phyloP scores from a whole-genome alignment of 495 filamentous ascomycete genomes.

The Aspergillus diversus region DNA sequence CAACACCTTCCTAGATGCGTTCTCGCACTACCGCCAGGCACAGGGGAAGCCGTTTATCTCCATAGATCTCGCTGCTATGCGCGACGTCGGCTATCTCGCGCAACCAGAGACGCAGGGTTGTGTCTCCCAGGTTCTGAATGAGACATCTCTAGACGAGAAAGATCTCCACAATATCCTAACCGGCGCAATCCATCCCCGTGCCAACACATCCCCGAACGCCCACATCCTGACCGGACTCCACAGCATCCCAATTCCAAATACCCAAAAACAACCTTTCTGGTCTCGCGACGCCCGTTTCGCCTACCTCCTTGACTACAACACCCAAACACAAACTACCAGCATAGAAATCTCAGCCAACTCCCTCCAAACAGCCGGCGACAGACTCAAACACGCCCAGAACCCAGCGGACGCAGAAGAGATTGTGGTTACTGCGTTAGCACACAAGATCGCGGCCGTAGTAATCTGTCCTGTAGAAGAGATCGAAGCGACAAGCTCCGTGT shows the following conservation, averaged over 20 bases:
- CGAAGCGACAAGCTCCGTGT: neutral
- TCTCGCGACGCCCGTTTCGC: neutral
- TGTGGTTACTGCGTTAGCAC: neutral
- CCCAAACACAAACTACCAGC: neutral
- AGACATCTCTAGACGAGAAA: neutral
- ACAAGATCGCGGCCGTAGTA: conserved; percentile 4
- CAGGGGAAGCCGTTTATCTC: neutral
- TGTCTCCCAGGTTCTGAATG: neutral
- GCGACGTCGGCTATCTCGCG: neutral
- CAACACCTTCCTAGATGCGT: conserved; percentile 60
- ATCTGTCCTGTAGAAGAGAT: conserved; percentile 1
- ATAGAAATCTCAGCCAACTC: too few species aligned
- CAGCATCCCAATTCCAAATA: neutral
- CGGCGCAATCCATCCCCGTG: neutral
- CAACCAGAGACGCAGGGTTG: neutral
- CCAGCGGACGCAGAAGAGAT: neutral
- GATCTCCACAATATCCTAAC: neutral
- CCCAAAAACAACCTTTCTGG: neutral
- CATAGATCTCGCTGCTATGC: neutral
- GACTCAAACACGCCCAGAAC: neutral
- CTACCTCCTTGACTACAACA: neutral
- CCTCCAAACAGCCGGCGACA: neutral
- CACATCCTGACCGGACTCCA: neutral
- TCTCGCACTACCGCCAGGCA: conserved; percentile 19
- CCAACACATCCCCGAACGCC: neutral